A percentile compares a stretch with the other conserved stretches of the same genome.
Evolutionary conservation across 2,329 filamentous ascomycete genomes (phyloP).

Genomic region (Nemania serpens): DNA sequence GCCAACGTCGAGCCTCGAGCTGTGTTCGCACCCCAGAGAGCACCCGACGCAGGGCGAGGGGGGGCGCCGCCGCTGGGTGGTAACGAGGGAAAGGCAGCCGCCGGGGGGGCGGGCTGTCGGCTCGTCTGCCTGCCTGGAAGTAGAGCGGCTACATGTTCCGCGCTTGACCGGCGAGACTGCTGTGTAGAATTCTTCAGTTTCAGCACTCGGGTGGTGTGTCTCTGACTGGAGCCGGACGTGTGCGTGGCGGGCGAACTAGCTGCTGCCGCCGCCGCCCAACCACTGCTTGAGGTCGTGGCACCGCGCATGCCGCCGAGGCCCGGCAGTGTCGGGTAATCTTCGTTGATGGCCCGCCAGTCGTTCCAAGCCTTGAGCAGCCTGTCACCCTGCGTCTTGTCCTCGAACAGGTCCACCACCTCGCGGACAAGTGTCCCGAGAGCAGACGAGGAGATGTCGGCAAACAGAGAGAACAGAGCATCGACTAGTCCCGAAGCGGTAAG

Average conservation of each 20-base stretch:
- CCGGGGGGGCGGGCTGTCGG: conserved; percentile 23
- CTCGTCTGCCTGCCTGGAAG: conserved; percentile 23
- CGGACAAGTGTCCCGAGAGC: conserved; percentile 88
- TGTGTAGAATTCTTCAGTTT: conserved; percentile 61
- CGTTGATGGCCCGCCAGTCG: conserved; percentile 93
- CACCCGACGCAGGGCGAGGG: conserved; percentile 27
- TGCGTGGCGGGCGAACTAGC: conserved; percentile 45
- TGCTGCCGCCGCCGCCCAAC: conserved; percentile 65
- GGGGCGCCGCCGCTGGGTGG: conserved; percentile 29
- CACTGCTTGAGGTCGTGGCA: conserved; percentile 58
- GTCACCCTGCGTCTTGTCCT: conserved; percentile 76
- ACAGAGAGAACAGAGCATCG: conserved; percentile 85
- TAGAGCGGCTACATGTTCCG: conserved; percentile 31
- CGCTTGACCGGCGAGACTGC: conserved; percentile 42
- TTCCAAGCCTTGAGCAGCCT: conserved; percentile 84
- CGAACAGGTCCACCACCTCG: conserved; percentile 91
- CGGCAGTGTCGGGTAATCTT: conserved; percentile 90
- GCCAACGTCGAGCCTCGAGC: too few relatives aligned
- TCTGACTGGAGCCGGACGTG: conserved; percentile 48
- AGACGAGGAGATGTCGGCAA: conserved; percentile 74
- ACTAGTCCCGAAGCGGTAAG: conserved; percentile 77
- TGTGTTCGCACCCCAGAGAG: conserved; percentile 32
- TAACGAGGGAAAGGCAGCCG: conserved; percentile 39
- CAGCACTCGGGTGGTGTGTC: conserved; percentile 59
- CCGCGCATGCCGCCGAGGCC: conserved; percentile 72